Conservation (phyloP, 164 flowering plant species). For the Magnolia kwangsiensis region DNA sequence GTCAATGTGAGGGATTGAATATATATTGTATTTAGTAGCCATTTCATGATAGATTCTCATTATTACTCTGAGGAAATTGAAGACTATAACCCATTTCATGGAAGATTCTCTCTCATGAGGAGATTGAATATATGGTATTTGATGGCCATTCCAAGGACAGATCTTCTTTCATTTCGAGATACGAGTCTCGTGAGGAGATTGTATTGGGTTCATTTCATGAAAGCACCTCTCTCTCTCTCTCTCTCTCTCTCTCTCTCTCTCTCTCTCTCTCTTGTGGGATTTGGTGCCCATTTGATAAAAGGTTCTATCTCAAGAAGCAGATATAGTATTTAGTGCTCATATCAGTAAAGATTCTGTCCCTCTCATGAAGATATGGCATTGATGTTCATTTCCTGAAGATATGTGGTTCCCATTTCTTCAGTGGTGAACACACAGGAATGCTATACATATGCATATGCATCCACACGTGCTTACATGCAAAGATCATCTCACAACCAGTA, state of each 20-base stretch:
- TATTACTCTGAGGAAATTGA: background rate
- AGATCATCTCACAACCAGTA: too few relatives aligned
- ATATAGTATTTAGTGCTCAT: too few relatives aligned
- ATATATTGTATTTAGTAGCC: background rate
- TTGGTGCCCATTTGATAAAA: too few relatives aligned
- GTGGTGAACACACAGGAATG: too few relatives aligned
- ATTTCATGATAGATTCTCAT: slow-evolving; percentile 1
- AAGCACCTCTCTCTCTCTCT: background rate
- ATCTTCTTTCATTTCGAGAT: background rate
- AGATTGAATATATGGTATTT: background rate
- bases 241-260: slow-evolving; percentile 14
- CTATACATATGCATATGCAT: too few relatives aligned
- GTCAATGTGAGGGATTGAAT: background rate
- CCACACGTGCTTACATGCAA: too few relatives aligned
- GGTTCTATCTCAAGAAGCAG: too few relatives aligned
- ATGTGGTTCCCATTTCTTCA: too few relatives aligned
- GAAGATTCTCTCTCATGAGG: slow-evolving; percentile 2
- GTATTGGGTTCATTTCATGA: background rate
- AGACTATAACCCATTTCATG: slow-evolving; percentile 2
- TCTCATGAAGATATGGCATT: too few relatives aligned
- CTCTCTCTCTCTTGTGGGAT: slow-evolving; percentile 9
- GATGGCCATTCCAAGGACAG: slow-evolving; percentile 18
- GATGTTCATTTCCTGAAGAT: too few relatives aligned
- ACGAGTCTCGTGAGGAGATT: background rate
- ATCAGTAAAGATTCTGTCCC: too few relatives aligned